A percentile compares a stretch with the other conserved stretches of the same genome.
Evolutionary conservation across 1,284 basidiomycete genomes (phyloP).

Genomic region (Austroboletus novae-zelandiae): DNA sequence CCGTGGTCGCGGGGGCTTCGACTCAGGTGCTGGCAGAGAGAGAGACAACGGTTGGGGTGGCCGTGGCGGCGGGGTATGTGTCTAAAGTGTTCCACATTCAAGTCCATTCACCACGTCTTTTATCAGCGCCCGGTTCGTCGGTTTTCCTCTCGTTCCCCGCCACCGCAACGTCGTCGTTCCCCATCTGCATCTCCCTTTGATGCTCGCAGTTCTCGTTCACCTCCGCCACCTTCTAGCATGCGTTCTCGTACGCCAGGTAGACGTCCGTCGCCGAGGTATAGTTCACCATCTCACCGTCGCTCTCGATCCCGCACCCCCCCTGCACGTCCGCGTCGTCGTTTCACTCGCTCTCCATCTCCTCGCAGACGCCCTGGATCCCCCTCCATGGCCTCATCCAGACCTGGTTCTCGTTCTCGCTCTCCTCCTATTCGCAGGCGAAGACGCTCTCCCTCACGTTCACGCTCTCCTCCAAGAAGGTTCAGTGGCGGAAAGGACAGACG

Average conservation of each 20-base stretch:
- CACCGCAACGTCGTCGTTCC: conserved; percentile 28
- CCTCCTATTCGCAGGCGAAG: conserved; percentile 44
- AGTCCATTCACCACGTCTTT: conserved; percentile 17
- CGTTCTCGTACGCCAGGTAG: conserved; percentile 36
- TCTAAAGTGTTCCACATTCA: conserved; percentile 2
- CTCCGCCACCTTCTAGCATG: conserved; percentile 32
- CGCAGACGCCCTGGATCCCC: conserved; percentile 36
- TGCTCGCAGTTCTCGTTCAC: conserved; percentile 46
- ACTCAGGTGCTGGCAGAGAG: conserved; percentile 34
- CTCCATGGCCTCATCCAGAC: conserved; percentile 30
- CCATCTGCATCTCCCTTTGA: conserved; percentile 34
- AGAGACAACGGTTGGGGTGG: conserved; percentile 38
- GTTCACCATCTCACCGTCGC: conserved; percentile 21
- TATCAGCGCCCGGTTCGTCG: conserved; percentile 38
- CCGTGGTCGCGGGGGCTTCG: conserved; percentile 42
- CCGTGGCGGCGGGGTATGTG: conserved; percentile 45
- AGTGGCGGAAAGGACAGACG: conserved; percentile 36
- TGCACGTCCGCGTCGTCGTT: conserved; percentile 25
- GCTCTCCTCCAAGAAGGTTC: conserved; percentile 45
- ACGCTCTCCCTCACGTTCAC: conserved; percentile 37
- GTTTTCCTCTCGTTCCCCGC: conserved; percentile 40
- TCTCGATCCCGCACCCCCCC: conserved; percentile 32
- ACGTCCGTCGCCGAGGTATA: conserved; percentile 35
- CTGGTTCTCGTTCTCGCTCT: conserved; percentile 29
- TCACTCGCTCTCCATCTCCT: conserved; percentile 33